Base-by-base conservation (phyloP, 306 rosid genomes). In the Cicer bijugum region DNA sequence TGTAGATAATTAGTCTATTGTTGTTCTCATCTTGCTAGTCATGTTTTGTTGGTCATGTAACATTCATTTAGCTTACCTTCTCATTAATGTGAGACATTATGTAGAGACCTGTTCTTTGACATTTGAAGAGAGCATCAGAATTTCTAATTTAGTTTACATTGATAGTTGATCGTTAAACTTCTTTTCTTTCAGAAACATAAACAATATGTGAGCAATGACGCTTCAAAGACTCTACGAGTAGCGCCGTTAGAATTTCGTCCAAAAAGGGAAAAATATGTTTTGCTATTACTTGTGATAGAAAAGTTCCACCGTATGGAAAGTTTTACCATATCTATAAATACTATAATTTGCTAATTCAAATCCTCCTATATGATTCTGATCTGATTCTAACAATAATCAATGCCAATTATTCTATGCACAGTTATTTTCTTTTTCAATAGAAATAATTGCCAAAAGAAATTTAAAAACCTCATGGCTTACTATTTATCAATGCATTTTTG, bases 41-140 rank as follows among this genome's bases (percentile, higher is more conserved):
- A 6, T 42, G 51, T 47, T 82, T 81, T 64, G 20, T 42, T 66
- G 0, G 6, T 81, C 43, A 12, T 12, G 38, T 78, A 65, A 52
- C 45, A 4, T 19, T 50, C 58, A 12, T 4, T 39, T 40, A 44
- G 52, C 53, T 52, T 68, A 15, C 37, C 74, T 52, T 72, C 79
- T 52, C 15, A 45, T 62, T 80, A 19, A 53, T 37, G 15, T 43
- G 6, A 63, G 51, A 38, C 15, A 46, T 71, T 71, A 47, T 64
- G 43, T 37, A 2, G 69, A 50, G 17, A 65, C 20, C 61, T 65
- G 50, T 65, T 75, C 11, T 48, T 6, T 48, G 40, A 7, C 33
- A 23, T 48, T 17, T 39, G 76, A 44, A 38, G 15, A 63, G 16
- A 20, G 20, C 69, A n/a, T 63, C 12, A 1, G 8, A 43, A 19